phyloP scores from a whole-genome alignment of 805 yeast species.

The Candida yuanshanica region DNA sequence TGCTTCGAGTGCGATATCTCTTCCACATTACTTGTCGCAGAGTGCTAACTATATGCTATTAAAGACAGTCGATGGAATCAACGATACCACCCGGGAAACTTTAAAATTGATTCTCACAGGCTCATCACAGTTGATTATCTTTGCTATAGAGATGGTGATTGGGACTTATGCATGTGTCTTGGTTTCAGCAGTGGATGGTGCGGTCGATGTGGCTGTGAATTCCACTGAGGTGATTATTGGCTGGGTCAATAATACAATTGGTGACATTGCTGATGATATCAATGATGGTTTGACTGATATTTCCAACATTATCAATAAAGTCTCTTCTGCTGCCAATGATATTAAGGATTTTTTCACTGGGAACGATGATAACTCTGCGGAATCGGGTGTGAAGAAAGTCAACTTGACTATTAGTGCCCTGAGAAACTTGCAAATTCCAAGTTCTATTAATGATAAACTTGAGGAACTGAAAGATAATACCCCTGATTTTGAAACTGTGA shows the following conservation, averaged over 20 bases:
- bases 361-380: constrained; percentile 27
- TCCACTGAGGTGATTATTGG: constrained; percentile 59
- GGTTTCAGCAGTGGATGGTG: constrained; percentile 66
- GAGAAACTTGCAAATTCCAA: constrained; percentile 57
- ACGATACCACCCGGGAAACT: constrained; percentile 38
- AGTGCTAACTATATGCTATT: constrained; percentile 50
- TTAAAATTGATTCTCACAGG: constrained; percentile 47
- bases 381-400: constrained; percentile 36
- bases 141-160: constrained; percentile 63
- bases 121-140: constrained; percentile 52
- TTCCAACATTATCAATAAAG: constrained; percentile 48
- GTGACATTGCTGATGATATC: constrained; percentile 49
- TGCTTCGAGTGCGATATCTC: constrained; percentile 29
- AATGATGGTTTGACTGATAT: constrained; percentile 62
- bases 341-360: constrained; percentile 53
- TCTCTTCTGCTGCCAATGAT: constrained; percentile 44
- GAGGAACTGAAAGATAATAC: constrained; percentile 43
- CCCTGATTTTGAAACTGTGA: constrained; percentile 63
- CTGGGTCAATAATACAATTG: constrained; percentile 57
- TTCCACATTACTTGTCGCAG: constrained; percentile 53
- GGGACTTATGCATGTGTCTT: constrained; percentile 87
- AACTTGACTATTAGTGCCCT: constrained; percentile 54
- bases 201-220: constrained; percentile 66
- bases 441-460: constrained; percentile 53
- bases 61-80: constrained; percentile 41